A percentile compares a stretch with the other conserved stretches of the same genome.
phyloP scores from a whole-genome alignment of 1,139 yeast species.

The Yamadazyma conglobata region DNA sequence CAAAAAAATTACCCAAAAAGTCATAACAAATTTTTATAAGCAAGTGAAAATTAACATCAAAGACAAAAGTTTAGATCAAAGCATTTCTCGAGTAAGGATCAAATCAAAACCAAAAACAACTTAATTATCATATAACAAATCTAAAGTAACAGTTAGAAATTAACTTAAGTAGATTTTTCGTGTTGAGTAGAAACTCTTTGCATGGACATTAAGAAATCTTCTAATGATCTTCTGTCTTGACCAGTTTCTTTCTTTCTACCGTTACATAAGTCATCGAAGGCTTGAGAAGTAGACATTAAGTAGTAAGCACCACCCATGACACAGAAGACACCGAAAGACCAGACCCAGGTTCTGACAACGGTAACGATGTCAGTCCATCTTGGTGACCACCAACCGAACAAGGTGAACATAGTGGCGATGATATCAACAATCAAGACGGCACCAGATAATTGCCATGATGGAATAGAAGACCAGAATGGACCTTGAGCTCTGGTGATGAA shows the following conservation, averaged over 20 bases:
- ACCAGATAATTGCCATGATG: conserved; percentile 95
- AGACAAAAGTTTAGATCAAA: too few species aligned
- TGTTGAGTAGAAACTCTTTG: conserved; percentile 98
- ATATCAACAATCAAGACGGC: conserved; percentile 86
- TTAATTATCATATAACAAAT: conserved; percentile 4
- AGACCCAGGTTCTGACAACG: conserved; percentile 88
- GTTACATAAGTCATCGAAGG: conserved; percentile 91
- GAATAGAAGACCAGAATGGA: conserved; percentile 90
- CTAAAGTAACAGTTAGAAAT: background rate
- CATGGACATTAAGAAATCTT: conserved; percentile 95
- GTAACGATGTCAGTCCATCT: conserved; percentile 97
- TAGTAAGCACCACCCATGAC: conserved; percentile 95
- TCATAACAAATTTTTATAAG: conserved; percentile 5
- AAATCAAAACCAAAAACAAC: too few species aligned
- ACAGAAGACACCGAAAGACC: conserved; percentile 96
- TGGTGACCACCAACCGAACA: conserved; percentile 98
- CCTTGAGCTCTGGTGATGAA: conserved; percentile 94
- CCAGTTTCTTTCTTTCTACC: conserved; percentile 73
- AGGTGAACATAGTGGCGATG: conserved; percentile 84
- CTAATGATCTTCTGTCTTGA: conserved; percentile 75
- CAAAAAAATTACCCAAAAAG: conserved; percentile 8
- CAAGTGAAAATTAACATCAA: too few species aligned
- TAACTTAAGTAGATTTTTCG: conserved; percentile 58
- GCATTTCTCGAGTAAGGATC: too few species aligned
- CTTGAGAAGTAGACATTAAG: conserved; percentile 82